A percentile compares a stretch with the other conserved stretches of the same genome.
phyloP scores from a whole-genome alignment of 148 eudicot genomes.

The Polygonum aviculare region DNA sequence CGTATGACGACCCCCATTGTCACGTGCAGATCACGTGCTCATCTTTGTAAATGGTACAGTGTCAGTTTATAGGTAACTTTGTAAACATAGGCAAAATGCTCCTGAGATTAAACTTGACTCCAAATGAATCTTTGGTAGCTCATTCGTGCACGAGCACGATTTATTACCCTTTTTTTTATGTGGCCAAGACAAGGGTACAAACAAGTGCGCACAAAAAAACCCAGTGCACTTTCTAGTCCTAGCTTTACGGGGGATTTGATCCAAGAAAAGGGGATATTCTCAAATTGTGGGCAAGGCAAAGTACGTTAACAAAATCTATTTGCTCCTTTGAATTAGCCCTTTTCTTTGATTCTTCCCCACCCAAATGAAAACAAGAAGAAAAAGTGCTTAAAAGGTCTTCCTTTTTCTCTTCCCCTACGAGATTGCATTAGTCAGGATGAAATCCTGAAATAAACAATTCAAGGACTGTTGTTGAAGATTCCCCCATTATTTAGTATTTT shows the following conservation, averaged over 20 bases:
- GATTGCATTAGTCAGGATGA: not conserved
- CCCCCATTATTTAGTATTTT: conserved; percentile 2
- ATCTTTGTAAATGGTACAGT: not conserved
- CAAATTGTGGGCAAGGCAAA: not conserved
- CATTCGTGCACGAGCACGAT: no score
- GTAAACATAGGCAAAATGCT: no score
- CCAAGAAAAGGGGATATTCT: not conserved
- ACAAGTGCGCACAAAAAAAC: not conserved
- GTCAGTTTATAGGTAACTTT: no score
- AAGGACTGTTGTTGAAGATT: not conserved
- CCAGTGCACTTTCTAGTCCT: not conserved
- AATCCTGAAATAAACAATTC: not conserved
- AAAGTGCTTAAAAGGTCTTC: not conserved
- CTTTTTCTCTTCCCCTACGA: not conserved
- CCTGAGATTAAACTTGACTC: no score
- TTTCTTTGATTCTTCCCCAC: not conserved
- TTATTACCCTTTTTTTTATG: no score
- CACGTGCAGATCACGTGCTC: not conserved
- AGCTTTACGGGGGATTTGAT: not conserved
- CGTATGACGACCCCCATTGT: not conserved
- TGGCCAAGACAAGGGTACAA: no score
- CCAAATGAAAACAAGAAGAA: not conserved
- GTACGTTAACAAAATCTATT: not conserved
- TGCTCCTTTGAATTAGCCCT: not conserved
- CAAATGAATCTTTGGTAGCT: no score